phyloP scores from a whole-genome alignment of 2,329 filamentous ascomycete species.

The Coniochaeta sp. region DNA sequence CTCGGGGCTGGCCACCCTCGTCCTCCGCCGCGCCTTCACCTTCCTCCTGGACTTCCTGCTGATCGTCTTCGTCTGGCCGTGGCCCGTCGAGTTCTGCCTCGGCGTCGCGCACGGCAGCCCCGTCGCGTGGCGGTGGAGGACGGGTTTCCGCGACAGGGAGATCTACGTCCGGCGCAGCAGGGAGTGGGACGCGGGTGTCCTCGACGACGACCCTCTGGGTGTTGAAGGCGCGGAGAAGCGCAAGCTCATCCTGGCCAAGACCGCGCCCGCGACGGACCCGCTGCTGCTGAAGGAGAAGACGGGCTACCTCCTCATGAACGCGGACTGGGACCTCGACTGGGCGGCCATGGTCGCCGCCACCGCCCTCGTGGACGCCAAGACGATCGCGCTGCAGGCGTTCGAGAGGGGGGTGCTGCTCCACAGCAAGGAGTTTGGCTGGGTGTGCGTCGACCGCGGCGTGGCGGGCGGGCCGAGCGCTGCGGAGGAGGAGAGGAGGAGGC shows the following conservation, averaged over 20 bases:
- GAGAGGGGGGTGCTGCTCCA: slow-evolving; percentile 63
- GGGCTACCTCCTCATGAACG: slow-evolving; percentile 79
- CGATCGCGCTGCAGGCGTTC: slow-evolving; percentile 57
- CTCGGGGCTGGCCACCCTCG: slow-evolving; percentile 45
- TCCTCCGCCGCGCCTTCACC: slow-evolving; percentile 52
- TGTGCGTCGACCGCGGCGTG: slow-evolving; percentile 45
- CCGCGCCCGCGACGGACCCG: slow-evolving; percentile 63
- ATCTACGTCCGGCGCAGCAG: slow-evolving; percentile 74
- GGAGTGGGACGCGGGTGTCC: slow-evolving; percentile 54
- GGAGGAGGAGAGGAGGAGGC: slow-evolving; percentile 59
- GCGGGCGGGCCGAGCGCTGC: slow-evolving; percentile 30
- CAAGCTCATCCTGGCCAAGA: slow-evolving; percentile 51
- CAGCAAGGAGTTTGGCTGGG: slow-evolving; percentile 63
- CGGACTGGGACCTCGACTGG: slow-evolving; percentile 85
- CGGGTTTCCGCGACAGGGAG: slow-evolving; percentile 75
- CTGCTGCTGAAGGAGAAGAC: slow-evolving; percentile 68
- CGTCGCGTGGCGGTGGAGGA: slow-evolving; percentile 60
- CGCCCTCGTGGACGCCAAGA: slow-evolving; percentile 57
- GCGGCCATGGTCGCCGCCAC: slow-evolving; percentile 70
- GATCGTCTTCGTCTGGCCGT: slow-evolving; percentile 61
- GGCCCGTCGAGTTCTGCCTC: slow-evolving; percentile 66
- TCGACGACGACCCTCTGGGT: slow-evolving; percentile 47
- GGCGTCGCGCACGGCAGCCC: slow-evolving; percentile 54
- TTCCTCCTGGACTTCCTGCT: slow-evolving; percentile 71
- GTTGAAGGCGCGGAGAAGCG: slow-evolving; percentile 34